These are phyloP conservation scores for Friedmanniomyces endolithicus DNA, from an alignment of 495 filamentous ascomycete genomes.

Conservation along the genomic window DNA sequence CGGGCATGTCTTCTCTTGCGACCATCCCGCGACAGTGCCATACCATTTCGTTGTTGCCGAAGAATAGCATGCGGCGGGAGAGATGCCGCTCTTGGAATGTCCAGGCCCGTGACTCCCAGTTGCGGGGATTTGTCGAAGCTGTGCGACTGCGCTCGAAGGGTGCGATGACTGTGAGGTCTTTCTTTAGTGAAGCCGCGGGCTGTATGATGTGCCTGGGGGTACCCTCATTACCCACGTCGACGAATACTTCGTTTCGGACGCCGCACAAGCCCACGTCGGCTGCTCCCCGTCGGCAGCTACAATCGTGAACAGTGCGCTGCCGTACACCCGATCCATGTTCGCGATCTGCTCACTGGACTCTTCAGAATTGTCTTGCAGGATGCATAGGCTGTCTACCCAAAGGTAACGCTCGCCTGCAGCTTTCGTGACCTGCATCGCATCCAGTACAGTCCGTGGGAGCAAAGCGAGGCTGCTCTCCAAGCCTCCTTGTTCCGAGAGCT, in stretches of 20 bases:
- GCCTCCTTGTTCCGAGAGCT: not conserved
- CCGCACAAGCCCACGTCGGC: not conserved
- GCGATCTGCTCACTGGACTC: not conserved
- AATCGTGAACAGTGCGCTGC: not conserved
- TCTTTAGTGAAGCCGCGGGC: not conserved
- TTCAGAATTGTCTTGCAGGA: not conserved
- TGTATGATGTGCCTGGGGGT: not conserved
- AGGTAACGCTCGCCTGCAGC: not conserved
- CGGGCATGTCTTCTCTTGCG: slow-evolving; percentile 2
- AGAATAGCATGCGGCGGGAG: slow-evolving; percentile 1
- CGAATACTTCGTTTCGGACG: not conserved
- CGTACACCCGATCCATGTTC: slow-evolving; percentile 1
- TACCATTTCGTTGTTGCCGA: not conserved
- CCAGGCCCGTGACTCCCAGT: slow-evolving; percentile 1
- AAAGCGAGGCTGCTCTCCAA: not conserved
- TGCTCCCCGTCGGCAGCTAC: not conserved
- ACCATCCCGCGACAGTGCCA: slow-evolving; percentile 1
- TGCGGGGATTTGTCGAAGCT: not conserved
- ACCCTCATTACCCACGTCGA: not conserved
- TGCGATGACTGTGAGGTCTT: not conserved
- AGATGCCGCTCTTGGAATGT: slow-evolving; percentile 1
- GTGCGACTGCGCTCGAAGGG: not conserved
- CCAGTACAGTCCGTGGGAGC: not conserved
- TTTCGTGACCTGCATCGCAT: not conserved
- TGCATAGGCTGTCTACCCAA: not conserved